Conservation (phyloP, 345 rosid species). For the Eutrema japonicum region DNA sequence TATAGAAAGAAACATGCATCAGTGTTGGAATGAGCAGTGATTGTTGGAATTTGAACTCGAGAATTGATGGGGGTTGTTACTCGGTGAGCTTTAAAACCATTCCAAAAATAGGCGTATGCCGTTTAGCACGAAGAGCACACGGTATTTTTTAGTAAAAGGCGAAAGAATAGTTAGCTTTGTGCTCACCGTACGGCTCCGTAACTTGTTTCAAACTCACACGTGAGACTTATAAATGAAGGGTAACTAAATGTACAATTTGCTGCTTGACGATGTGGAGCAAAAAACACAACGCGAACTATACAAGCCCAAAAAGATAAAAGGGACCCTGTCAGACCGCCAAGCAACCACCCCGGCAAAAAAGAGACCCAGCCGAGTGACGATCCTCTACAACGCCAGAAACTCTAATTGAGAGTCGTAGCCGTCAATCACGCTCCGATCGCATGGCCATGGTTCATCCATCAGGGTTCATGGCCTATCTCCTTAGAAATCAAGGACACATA, state of each 20-base stretch:
- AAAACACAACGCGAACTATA: neutral
- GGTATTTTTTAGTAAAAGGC: slow-evolving; percentile 44
- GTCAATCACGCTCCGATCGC: slow-evolving; percentile 7
- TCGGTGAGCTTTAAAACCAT: too few relatives aligned
- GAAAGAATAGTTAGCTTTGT: slow-evolving; percentile 42
- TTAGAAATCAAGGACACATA: slow-evolving; percentile 17
- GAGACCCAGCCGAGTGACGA: neutral
- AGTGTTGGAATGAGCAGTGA: too few relatives aligned
- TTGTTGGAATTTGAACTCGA: too few relatives aligned
- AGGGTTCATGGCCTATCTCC: slow-evolving; percentile 7
- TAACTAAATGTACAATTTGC: too few relatives aligned
- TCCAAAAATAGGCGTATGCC: too few relatives aligned
- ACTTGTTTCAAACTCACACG: too few relatives aligned
- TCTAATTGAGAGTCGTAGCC: neutral
- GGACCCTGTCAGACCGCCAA: neutral
- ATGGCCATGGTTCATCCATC: neutral
- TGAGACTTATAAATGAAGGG: too few relatives aligned
- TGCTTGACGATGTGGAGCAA: too few relatives aligned
- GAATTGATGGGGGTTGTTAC: too few relatives aligned
- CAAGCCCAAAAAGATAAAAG: too few relatives aligned
- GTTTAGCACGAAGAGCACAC: slow-evolving; percentile 28
- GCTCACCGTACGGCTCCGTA: slow-evolving; percentile 11
- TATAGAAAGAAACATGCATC: too few relatives aligned
- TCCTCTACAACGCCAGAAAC: neutral
- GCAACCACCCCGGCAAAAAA: neutral